These are phyloP conservation scores for Setaria italica DNA, from an alignment of 202 grass and related monocot genomes.

Conservation along the genomic window DNA sequence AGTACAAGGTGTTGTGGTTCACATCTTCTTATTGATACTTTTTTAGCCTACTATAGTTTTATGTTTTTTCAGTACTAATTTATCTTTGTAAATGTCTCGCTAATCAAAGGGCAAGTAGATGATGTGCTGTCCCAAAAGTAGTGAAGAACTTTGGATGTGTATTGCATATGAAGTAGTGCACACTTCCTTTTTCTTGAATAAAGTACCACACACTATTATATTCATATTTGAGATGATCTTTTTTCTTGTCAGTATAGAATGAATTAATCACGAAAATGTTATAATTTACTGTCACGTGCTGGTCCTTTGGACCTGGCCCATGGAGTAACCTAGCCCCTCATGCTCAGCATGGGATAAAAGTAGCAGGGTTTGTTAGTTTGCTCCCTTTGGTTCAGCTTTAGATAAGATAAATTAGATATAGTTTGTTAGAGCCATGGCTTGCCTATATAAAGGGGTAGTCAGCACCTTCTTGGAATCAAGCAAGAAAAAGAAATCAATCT, in stretches of 20 bases:
- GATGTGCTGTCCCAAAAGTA: conserved; percentile 14
- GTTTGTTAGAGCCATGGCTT: background rate
- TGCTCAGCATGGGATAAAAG: background rate
- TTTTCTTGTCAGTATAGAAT: background rate
- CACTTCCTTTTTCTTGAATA: background rate
- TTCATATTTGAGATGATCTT: background rate
- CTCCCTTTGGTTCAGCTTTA: background rate
- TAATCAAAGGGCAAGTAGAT: background rate
- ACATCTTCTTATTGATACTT: background rate
- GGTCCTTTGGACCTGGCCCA: background rate
- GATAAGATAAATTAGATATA: background rate
- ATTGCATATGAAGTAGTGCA: background rate
- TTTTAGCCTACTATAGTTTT: background rate
- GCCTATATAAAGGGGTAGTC: background rate
- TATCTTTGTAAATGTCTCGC: background rate
- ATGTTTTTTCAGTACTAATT: background rate
- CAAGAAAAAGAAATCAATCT: background rate
- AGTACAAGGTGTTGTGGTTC: background rate
- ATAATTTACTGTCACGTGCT: background rate
- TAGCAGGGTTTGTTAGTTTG: background rate
- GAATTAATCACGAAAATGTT: background rate
- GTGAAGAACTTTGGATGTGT: background rate
- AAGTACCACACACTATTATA: background rate
- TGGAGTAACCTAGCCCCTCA: no score
- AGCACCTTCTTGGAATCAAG: background rate